Base-by-base conservation (phyloP, 2,329 filamentous ascomycete species). In the Cladosporium colombiae region DNA sequence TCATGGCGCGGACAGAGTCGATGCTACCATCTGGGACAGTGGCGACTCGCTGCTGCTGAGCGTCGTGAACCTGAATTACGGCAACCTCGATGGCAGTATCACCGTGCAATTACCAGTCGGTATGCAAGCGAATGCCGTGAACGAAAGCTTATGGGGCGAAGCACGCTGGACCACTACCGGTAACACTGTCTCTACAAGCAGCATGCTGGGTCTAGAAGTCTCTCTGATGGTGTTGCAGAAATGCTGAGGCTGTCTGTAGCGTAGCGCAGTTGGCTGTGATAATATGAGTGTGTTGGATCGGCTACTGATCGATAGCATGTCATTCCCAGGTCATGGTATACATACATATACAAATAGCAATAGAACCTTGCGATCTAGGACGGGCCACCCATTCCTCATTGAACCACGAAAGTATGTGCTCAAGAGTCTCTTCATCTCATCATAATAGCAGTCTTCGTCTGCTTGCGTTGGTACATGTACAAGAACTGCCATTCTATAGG, bases 21-120 rank as follows among this genome's bases (percentile, higher is more conserved):
- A 84, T 76, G 80, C 74, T 25, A 75, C 77, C 53, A 76, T 74
- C 1, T 84, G 82, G 82, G 72, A 75, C 10, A 62, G 73, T 5
- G 77, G 71, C 5, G 65, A 69, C 0, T 72, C 72, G 67, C 74
- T 80, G 68, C 70, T 83, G 59, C 68, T 82, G 50, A 77, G 77
- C 35, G 67, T 82, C 33, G 74, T 80, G 18, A 78, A 78, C 70
- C 65, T 75, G n/a, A 71, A 76, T 40, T 78, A 79, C 63, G 66
- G 55, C 13, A 65, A 66, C 53, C 52, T 68, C 18, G 35, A 25
- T 5, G 65, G 63, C 18, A 67, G 55, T 4, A 66, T 73, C 2
- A 67, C 65, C 5, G 31, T 75, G 1, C 11, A 11, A 2, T 40
- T 75, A 37, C 72, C 72, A 7, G 64, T 21, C 11, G 18, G 11